Conservation (phyloP, 139 green algal species). For the Chlorella vulgaris region DNA sequence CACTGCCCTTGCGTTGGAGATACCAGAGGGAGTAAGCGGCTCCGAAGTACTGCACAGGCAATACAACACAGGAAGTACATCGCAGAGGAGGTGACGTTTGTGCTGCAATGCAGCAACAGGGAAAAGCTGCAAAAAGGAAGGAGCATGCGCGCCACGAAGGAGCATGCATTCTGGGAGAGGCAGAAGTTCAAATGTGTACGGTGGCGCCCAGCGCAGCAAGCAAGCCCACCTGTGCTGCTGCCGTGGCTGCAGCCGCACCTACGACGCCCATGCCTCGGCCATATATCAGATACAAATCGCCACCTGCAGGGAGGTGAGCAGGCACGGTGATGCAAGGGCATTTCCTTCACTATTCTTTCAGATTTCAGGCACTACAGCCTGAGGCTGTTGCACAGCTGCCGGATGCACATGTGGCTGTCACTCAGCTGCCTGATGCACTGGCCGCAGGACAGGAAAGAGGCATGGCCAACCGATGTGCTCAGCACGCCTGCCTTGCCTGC, state of each 20-base stretch:
- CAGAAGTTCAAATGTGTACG: neutral
- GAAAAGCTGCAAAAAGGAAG: too few relatives aligned
- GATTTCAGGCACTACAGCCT: too few relatives aligned
- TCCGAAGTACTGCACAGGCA: conserved; percentile 40
- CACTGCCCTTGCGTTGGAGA: conserved; percentile 26
- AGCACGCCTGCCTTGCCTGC: conserved; percentile 33
- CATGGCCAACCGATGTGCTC: too few relatives aligned
- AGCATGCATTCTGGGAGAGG: too few relatives aligned
- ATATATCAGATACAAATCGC: conserved; percentile 56
- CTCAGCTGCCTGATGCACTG: too few relatives aligned
- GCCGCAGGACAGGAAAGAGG: too few relatives aligned
- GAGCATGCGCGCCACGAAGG: too few relatives aligned
- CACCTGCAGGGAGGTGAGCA: neutral
- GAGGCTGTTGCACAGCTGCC: too few relatives aligned
- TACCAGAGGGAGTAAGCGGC: conserved; percentile 50
- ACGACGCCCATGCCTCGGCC: conserved; percentile 43
- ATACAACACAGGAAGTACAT: neutral
- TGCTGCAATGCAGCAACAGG: too few relatives aligned
- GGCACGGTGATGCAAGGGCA: neutral
- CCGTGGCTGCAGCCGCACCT: conserved; percentile 55
- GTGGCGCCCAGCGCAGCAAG: too few relatives aligned
- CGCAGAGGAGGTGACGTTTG: too few relatives aligned
- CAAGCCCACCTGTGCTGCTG: conserved; percentile 43
- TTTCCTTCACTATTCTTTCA: neutral
- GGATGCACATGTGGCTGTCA: too few relatives aligned